Conservation (phyloP, 148 eudicot species). For the Tetragonia tetragonoides region DNA sequence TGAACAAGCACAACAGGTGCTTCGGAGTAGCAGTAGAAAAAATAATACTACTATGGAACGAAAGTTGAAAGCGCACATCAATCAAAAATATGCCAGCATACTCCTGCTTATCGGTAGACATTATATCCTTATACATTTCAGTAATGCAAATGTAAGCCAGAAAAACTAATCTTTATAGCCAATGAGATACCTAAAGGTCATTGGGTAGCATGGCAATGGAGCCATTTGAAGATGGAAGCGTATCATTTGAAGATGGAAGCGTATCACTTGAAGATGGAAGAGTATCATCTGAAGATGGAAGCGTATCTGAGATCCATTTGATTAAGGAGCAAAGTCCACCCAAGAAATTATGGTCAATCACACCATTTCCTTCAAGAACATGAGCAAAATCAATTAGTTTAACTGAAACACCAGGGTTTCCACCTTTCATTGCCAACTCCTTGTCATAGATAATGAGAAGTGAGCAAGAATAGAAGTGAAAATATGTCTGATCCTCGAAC, state of each 20-base stretch:
- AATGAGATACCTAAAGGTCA: neutral
- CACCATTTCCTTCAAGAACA: slow-evolving; percentile 64
- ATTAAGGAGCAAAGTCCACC: slow-evolving; percentile 93
- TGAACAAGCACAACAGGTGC: too few species aligned
- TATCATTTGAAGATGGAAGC: too few species aligned
- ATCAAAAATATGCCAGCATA: too few species aligned
- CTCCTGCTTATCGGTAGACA: too few species aligned
- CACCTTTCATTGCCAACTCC: slow-evolving; percentile 40
- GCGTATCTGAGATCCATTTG: slow-evolving; percentile 58
- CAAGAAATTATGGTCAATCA: slow-evolving; percentile 88
- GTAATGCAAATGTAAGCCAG: neutral
- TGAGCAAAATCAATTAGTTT: slow-evolving; percentile 91
- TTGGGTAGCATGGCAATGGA: neutral
- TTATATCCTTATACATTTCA: too few species aligned
- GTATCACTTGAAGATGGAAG: too few species aligned
- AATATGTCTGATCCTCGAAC: slow-evolving; percentile 80
- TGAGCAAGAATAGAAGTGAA: slow-evolving; percentile 64
- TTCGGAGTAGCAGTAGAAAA: too few species aligned
- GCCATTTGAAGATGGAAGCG: too few species aligned
- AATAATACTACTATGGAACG: too few species aligned
- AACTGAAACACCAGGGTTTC: slow-evolving; percentile 36
- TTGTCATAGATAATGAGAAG: slow-evolving; percentile 56
- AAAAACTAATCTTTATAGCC: too few species aligned
- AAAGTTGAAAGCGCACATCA: too few species aligned
- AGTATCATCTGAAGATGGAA: slow-evolving; percentile 10